Conservation (phyloP, 139 green algal genomes). For the Diplosphaera chodatii region DNA sequence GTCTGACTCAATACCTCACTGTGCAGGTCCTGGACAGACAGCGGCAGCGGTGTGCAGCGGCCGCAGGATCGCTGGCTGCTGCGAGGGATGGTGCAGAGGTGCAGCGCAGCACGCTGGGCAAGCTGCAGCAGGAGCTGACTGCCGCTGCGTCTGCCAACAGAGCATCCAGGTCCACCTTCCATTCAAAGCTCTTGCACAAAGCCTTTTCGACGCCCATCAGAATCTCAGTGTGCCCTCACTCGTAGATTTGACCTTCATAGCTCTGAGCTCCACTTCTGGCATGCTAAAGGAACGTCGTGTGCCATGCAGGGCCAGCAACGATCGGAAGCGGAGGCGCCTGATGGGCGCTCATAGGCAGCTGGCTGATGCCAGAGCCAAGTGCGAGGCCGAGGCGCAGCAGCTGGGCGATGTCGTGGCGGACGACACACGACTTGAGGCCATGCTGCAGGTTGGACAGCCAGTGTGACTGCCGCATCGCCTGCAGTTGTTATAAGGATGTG, state of each 20-base stretch:
- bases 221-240: no score
- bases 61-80: no score
- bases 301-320: background rate
- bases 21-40: background rate
- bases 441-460: background rate
- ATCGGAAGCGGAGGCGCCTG: background rate
- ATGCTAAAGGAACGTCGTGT: no score
- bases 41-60: background rate
- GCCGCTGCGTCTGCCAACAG: background rate
- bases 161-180: background rate
- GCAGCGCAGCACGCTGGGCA: background rate
- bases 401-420: background rate
- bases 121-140: background rate
- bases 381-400: background rate
- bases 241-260: no score
- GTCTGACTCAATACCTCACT: no score
- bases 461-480: no score
- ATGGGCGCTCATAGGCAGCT: background rate
- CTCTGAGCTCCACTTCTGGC: no score
- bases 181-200: no score
- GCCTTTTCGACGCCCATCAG: no score
- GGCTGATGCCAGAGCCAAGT: no score
- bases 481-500: no score
- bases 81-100: background rate
- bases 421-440: background rate